Conservation (phyloP, 2,329 filamentous ascomycete species). For the Lachnellula occidentalis region DNA sequence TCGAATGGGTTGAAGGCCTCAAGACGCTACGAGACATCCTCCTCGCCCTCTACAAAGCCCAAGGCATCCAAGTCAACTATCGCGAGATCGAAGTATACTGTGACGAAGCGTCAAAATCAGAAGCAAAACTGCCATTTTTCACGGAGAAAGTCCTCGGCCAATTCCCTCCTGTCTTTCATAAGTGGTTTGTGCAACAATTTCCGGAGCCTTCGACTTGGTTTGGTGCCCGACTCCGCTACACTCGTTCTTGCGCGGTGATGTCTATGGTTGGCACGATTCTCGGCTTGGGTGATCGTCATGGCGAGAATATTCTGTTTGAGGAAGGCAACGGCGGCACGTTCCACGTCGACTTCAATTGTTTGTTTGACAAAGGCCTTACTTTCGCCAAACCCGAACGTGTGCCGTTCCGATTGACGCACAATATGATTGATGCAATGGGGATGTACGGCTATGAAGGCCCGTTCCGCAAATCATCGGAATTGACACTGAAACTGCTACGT, state of each 20-base stretch:
- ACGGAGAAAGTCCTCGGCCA: slow-evolving; percentile 56
- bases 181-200: slow-evolving; percentile 96
- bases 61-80: slow-evolving; percentile 67
- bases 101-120: slow-evolving; percentile 55
- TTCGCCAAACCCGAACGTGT: slow-evolving; percentile 94
- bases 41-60: slow-evolving; percentile 69
- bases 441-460: slow-evolving; percentile 90
- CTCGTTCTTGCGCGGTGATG: slow-evolving; percentile 94
- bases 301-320: slow-evolving; percentile 93
- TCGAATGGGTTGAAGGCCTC: slow-evolving; percentile 97
- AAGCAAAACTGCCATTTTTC: slow-evolving; percentile 64
- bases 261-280: slow-evolving; percentile 98
- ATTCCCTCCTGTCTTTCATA: slow-evolving; percentile 79
- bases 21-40: slow-evolving; percentile 92
- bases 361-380: slow-evolving; percentile 95
- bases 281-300: slow-evolving; percentile 88
- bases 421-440: slow-evolving; percentile 97
- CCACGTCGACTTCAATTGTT: slow-evolving; percentile 98
- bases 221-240: slow-evolving; percentile 79
- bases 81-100: slow-evolving; percentile 54
- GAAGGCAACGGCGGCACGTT: slow-evolving; percentile 90
- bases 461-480: slow-evolving; percentile 84
- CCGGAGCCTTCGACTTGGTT: slow-evolving; percentile 93
- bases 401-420: slow-evolving; percentile 94
- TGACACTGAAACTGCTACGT: slow-evolving; percentile 76